A percentile compares a stretch with the other conserved stretches of the same genome.
These are phyloP conservation scores for Dendrobium catenatum DNA, from an alignment of 106 monocot genomes.

Conservation along the genomic window DNA sequence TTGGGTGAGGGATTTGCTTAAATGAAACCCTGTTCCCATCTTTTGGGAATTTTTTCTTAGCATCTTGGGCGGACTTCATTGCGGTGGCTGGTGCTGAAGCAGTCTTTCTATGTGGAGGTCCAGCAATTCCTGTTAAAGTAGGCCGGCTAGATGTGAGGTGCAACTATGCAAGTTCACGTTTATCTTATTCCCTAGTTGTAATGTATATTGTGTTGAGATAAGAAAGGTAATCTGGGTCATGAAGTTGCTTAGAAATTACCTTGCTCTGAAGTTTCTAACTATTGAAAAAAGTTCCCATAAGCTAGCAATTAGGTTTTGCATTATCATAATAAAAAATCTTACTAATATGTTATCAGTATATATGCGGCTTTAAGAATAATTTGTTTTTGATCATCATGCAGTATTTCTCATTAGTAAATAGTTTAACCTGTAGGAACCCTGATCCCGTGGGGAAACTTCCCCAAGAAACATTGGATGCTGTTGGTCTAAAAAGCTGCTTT, in stretches of 20 bases:
- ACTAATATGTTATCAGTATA: not conserved
- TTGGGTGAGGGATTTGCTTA: not conserved
- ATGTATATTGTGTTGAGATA: not conserved
- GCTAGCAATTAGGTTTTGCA: not conserved
- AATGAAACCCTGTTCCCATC: not conserved
- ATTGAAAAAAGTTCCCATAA: not conserved
- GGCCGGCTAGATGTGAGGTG: conserved; percentile 76
- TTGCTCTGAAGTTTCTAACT: not conserved
- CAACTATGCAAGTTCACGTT: conserved; percentile 4
- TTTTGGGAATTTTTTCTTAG: conserved; percentile 28
- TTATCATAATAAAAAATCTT: not conserved
- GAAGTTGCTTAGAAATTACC: not conserved
- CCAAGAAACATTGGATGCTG: conserved; percentile 65
- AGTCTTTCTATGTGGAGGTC: conserved; percentile 79
- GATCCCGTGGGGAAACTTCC: conserved; percentile 89
- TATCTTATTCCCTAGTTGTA: not conserved
- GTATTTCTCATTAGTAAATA: not conserved
- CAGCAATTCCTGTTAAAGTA: conserved; percentile 59
- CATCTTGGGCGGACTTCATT: conserved; percentile 97
- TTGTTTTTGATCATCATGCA: not conserved
- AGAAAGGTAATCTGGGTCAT: not conserved
- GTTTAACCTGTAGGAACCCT: conserved; percentile 38
- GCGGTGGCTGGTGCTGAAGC: conserved; percentile 87
- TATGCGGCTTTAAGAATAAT: not conserved
- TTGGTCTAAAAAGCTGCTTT: conserved; percentile 65